Percentiles rank a stretch among this genome's conserved stretches.
Conservation (phyloP, 2,329 filamentous ascomycete species). For the Plenodomus tracheiphilus region DNA sequence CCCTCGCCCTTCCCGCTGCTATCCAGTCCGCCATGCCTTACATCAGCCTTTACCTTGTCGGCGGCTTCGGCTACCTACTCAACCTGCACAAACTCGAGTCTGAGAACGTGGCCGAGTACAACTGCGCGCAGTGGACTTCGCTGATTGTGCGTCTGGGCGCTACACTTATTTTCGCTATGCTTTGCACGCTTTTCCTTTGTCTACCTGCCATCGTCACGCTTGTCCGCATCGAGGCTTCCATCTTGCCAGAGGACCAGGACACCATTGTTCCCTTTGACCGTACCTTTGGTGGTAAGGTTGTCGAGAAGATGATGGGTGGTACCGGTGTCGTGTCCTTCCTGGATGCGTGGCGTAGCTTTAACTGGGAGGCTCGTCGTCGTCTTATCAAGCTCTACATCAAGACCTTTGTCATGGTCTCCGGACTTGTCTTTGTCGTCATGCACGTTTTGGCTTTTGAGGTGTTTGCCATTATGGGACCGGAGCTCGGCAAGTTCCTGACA, state of each 20-base stretch:
- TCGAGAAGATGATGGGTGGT: constrained; percentile 73
- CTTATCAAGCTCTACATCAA: constrained; percentile 77
- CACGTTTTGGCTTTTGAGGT: constrained; percentile 58
- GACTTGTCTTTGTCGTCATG: constrained; percentile 52
- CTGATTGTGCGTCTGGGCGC: constrained; percentile 48
- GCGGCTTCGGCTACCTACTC: constrained; percentile 47
- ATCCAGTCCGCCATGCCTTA: constrained; percentile 62
- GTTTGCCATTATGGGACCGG: constrained; percentile 51
- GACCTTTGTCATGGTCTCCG: constrained; percentile 60
- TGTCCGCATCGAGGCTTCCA: constrained; percentile 81
- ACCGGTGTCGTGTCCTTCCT: constrained; percentile 70
- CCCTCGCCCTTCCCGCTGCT: constrained; percentile 69
- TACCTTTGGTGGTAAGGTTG: constrained; percentile 75
- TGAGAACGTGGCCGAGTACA: constrained; percentile 39
- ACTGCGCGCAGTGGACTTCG: constrained; percentile 38
- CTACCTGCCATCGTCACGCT: constrained; percentile 80
- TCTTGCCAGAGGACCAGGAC: constrained; percentile 79
- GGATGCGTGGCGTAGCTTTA: constrained; percentile 80
- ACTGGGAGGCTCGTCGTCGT: constrained; percentile 70
- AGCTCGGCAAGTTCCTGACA: constrained; percentile 24
- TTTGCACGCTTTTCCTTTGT: constrained; percentile 67
- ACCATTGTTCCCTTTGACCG: constrained; percentile 90
- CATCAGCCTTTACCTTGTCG: constrained; percentile 57
- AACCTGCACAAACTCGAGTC: constrained; percentile 40
- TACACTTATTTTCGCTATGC: constrained; percentile 43